Percentiles rank a stretch among this genome's conserved stretches.
Evolutionary conservation across 164 flowering plant species (phyloP).

Genomic region (Vitis vinifera): DNA sequence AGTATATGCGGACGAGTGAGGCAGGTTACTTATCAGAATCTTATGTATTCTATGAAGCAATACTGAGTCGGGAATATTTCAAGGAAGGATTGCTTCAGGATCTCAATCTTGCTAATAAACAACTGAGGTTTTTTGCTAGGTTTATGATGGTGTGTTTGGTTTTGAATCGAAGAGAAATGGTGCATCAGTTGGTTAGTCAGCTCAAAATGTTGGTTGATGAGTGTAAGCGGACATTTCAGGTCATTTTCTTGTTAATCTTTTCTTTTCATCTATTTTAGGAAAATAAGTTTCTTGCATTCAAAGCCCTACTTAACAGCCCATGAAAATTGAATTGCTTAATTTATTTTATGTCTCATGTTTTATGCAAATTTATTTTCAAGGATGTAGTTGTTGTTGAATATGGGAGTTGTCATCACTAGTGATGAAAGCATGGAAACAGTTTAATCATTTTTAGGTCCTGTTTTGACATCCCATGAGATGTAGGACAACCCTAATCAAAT

Average conservation of each 20-base stretch:
- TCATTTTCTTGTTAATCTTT: constrained; percentile 15
- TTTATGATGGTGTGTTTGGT: constrained; percentile 82
- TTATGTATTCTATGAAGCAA: constrained; percentile 82
- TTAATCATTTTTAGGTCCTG: too few relatives aligned
- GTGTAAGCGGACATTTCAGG: constrained; percentile 79
- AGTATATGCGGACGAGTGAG: constrained; percentile 83
- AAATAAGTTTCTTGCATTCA: too few relatives aligned
- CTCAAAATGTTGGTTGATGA: constrained; percentile 72
- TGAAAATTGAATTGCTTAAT: not conserved
- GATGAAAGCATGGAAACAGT: too few relatives aligned
- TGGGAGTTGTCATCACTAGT: too few relatives aligned
- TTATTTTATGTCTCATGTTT: not conserved
- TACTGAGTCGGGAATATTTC: constrained; percentile 79
- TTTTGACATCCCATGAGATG: too few relatives aligned
- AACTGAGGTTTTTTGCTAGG: constrained; percentile 79
- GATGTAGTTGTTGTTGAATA: not conserved
- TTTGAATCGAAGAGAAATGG: constrained; percentile 72
- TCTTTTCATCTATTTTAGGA: not conserved
- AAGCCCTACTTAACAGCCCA: not conserved
- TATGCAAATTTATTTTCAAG: not conserved
- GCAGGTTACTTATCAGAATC: constrained; percentile 76
- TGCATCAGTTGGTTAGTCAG: constrained; percentile 66
- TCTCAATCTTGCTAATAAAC: constrained; percentile 70
- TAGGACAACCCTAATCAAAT: too few relatives aligned
- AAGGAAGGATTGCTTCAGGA: constrained; percentile 72